Evolutionary conservation across 257 asterid species (phyloP).

Genomic region (Solanum phureja): DNA sequence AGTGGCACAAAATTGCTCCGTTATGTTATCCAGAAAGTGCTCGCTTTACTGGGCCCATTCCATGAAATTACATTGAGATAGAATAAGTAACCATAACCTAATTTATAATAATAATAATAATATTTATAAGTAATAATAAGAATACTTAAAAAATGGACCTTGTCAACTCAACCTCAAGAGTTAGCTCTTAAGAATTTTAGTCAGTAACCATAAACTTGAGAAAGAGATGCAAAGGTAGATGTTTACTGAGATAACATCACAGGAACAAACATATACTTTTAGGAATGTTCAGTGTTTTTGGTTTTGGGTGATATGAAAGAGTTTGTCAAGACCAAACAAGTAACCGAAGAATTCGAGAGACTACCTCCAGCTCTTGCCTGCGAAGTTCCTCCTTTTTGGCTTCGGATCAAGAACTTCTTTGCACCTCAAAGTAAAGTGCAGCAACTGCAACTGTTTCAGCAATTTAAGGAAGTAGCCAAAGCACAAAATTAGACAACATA

Average conservation of each 20-base stretch:
- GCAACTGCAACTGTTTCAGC: slow-evolving; percentile 65
- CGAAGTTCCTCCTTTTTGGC: slow-evolving; percentile 88
- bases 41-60: background rate
- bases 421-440: slow-evolving; percentile 79
- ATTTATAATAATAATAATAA: background rate
- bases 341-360: background rate
- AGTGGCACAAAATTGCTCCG: background rate
- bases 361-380: slow-evolving; percentile 66
- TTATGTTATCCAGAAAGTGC: background rate
- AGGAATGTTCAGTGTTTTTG: background rate
- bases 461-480: background rate
- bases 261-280: background rate
- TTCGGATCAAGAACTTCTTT: slow-evolving; percentile 85
- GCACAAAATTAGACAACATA: background rate
- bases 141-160: background rate
- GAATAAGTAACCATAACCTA: background rate
- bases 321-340: background rate
- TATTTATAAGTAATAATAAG: background rate
- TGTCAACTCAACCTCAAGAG: background rate
- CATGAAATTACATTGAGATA: background rate
- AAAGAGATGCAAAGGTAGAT: background rate
- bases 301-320: background rate
- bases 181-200: background rate
- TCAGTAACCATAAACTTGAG: background rate
- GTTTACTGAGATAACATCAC: background rate